Conservation (phyloP, 129 eudicot genomes). For the Solidago caesia region DNA sequence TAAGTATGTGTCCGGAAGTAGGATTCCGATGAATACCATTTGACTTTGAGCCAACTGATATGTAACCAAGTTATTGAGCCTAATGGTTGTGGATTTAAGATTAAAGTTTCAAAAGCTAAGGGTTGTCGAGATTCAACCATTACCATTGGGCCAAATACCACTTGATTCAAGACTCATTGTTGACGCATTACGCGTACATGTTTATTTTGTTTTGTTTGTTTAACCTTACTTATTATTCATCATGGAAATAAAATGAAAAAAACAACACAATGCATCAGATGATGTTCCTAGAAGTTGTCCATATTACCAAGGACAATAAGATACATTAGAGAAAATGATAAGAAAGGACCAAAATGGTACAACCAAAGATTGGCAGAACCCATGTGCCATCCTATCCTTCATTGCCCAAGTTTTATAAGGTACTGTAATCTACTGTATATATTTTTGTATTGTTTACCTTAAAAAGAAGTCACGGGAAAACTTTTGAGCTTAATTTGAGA, state of each 20-base stretch:
- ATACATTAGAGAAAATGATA: background rate
- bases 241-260: background rate
- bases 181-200: background rate
- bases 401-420: constrained; percentile 1
- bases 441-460: constrained; percentile 1
- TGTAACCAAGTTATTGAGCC: background rate
- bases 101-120: background rate
- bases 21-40: background rate
- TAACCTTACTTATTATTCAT: background rate
- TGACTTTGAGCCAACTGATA: background rate
- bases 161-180: constrained; percentile 15
- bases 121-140: background rate
- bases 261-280: background rate
- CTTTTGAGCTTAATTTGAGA: constrained; percentile 19
- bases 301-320: constrained; percentile 9
- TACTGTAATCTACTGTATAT: background rate
- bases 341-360: constrained; percentile 9
- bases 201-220: background rate
- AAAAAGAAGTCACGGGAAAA: background rate
- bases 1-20: background rate
- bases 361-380: constrained; percentile 15
- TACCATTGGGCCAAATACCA: background rate
- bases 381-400: constrained; percentile 23
- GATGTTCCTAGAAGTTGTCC: background rate
- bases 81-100: background rate